Evolutionary conservation across 2,329 filamentous ascomycete species (phyloP).

Genomic region (Arthrobotrys entomopaga): DNA sequence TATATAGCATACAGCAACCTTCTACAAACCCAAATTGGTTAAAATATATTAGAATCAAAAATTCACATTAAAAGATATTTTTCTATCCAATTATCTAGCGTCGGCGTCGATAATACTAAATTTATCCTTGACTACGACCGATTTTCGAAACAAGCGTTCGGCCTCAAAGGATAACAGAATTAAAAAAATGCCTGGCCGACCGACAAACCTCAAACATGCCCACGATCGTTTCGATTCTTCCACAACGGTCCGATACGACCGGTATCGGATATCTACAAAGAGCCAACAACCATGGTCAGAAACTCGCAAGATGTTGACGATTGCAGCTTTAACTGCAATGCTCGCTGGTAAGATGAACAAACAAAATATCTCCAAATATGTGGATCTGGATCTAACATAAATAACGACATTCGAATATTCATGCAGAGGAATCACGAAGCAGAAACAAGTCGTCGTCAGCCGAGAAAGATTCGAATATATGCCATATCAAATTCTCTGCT

Average conservation of each 20-base stretch:
- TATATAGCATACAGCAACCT: no score
- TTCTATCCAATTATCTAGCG: no score
- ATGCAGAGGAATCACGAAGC: background rate
- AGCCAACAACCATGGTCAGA: constrained; percentile 39
- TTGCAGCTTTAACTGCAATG: constrained; percentile 49
- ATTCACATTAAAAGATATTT: no score
- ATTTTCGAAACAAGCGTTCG: no score
- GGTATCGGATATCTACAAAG: constrained; percentile 43
- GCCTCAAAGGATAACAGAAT: no score
- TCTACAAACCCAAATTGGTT: no score
- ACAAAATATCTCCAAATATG: background rate
- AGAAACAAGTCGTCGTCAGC: background rate
- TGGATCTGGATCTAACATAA: background rate
- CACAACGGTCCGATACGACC: constrained; percentile 30
- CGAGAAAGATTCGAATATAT: constrained; percentile 28
- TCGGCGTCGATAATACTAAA: no score
- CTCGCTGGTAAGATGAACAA: constrained; percentile 24
- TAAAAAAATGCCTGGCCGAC: constrained; percentile 23
- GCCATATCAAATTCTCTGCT: constrained; percentile 28
- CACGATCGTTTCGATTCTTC: constrained; percentile 2
- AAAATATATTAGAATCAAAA: no score
- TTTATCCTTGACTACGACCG: no score
- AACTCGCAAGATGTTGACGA: constrained; percentile 35
- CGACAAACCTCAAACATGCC: background rate
- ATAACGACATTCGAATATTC: background rate